A percentile compares a stretch with the other conserved stretches of the same genome.
phyloP scores from a whole-genome alignment of 140 eudicot species.

The Oenanthe javanica region DNA sequence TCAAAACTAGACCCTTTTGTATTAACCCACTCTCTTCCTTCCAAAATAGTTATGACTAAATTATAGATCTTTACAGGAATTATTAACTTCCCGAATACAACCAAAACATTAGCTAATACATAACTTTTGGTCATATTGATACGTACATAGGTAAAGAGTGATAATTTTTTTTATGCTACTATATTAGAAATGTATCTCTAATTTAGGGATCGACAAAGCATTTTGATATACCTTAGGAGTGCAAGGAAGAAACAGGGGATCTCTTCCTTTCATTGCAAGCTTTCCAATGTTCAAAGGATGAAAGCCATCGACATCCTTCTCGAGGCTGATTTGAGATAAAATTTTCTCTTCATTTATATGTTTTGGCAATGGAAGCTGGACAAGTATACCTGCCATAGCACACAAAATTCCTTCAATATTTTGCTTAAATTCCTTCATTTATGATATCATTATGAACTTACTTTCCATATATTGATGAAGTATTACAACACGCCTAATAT shows the following conservation, averaged over 20 bases:
- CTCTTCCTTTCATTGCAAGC: conserved; percentile 99
- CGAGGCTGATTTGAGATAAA: conserved; percentile 63
- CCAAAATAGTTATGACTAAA: not conserved
- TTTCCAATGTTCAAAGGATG: conserved; percentile 98
- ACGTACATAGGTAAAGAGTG: not conserved
- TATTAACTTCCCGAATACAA: not conserved
- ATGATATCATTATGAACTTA: not conserved
- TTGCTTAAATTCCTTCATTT: not conserved
- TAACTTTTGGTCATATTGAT: not conserved
- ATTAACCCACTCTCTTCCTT: not conserved
- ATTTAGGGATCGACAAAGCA: not conserved
- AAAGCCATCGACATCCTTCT: conserved; percentile 97
- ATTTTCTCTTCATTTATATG: conserved; percentile 91
- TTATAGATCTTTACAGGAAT: not conserved
- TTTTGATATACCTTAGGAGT: conserved; percentile 64
- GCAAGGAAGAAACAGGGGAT: conserved; percentile 90
- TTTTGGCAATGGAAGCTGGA: conserved; percentile 96
- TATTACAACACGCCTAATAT: not conserved
- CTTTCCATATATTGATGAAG: not conserved
- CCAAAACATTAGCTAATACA: not conserved
- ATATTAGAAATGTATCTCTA: not conserved
- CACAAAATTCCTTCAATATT: not conserved
- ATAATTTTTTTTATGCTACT: not conserved
- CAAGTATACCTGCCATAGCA: conserved; percentile 70
- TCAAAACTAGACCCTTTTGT: not conserved